Evolutionary conservation across 164 flowering plant species (phyloP).

Genomic region (Aristolochia contorta): DNA sequence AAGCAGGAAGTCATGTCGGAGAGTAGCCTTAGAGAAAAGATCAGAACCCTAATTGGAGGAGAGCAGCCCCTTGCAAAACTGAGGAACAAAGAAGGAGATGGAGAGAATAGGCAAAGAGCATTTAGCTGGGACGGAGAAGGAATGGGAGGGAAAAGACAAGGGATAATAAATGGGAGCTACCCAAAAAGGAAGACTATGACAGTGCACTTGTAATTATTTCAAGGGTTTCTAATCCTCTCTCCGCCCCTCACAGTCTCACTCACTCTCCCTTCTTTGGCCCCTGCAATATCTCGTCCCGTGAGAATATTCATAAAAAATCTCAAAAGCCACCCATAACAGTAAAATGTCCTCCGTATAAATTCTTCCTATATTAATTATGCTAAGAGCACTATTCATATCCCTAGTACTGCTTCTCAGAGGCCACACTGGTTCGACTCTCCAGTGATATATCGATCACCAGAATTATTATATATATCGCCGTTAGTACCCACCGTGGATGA

Average conservation of each 20-base stretch:
- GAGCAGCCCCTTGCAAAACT: constrained; percentile 14
- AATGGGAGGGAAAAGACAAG: constrained; percentile 30
- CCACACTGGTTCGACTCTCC: too few relatives aligned
- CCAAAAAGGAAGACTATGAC: constrained; percentile 24
- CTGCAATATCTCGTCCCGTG: constrained; percentile 15
- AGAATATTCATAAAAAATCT: neutral
- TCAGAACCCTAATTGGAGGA: constrained; percentile 34
- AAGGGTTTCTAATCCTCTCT: constrained; percentile 21
- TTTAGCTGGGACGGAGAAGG: constrained; percentile 23
- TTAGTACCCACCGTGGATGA: too few relatives aligned
- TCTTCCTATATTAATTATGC: neutral
- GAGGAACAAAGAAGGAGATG: constrained; percentile 17
- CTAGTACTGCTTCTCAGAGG: too few relatives aligned
- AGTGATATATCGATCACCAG: too few relatives aligned
- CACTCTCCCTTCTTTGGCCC: constrained; percentile 2
- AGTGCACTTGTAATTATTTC: constrained; percentile 39
- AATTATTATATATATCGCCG: too few relatives aligned
- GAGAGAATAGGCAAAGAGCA: constrained; percentile 25
- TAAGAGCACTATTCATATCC: neutral
- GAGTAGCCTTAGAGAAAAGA: constrained; percentile 12
- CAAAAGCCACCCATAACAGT: neutral
- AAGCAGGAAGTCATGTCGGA: constrained; percentile 4
- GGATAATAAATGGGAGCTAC: constrained; percentile 23
- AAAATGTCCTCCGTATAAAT: too few relatives aligned
- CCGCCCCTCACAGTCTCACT: too few relatives aligned